Base-by-base conservation (phyloP, 2,329 filamentous ascomycete genomes). In the Hypoxylon sp. region DNA sequence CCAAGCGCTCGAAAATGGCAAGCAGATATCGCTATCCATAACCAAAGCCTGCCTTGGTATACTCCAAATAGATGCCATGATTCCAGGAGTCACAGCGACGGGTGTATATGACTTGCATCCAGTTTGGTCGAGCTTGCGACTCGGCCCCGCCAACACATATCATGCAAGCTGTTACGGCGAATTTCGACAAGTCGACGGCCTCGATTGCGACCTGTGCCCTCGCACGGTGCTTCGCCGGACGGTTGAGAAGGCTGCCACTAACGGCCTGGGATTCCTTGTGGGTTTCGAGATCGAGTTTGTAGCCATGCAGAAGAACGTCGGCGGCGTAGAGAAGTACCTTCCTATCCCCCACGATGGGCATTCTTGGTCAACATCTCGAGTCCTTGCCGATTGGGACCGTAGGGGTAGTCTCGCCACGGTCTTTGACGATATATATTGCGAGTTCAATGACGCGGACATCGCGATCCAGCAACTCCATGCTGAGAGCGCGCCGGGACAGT, bases 391-490 rank as follows among this genome's bases (percentile, higher is more conserved):
- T n/a, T 42, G 39, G 39, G 39, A n/a, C 39, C 39, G n/a, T n/a
- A 8, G 19, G 39, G 39, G 39, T 42, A 42, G 39, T 10, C 13
- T 42, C 14, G 19, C 39, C 5, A 42, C 39, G 39, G n/a, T 14
- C n/a, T n/a, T 42, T 42, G 39, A 19, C 6, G n/a, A 19, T n/a
- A 42, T 42, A 2, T n/a, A 10, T 17, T n/a, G 3, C 39, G 14
- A 42, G 39, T n/a, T 42, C 14, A 8, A 19, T 8, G n/a, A 6
- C n/a, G 39, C 39, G n/a, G 39, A n/a, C n/a, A 42, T 42, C 39
- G n/a, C 39, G n/a, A 42, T 42, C 39, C 39, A 42, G n/a, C 39
- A 42, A 42, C 39, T 42, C 39, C 39, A 42, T n/a, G 39, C 39
- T 42, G 39, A 42, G 39, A 42, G 39, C 39, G 39, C 39, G n/a